phyloP scores from a whole-genome alignment of 805 yeast genomes.

The Pichia heedii region DNA sequence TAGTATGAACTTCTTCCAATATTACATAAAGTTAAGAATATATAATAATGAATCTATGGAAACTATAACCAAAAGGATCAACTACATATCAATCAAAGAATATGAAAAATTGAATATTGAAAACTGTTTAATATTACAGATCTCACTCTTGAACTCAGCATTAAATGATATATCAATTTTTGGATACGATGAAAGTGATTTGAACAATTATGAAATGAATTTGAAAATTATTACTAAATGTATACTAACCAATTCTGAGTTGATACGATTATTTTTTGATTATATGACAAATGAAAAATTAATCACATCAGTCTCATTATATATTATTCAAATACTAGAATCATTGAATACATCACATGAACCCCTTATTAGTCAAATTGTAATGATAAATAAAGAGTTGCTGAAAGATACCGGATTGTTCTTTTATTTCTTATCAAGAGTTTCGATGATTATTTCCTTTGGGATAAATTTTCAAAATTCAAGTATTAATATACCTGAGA shows the following conservation, averaged over 20 bases:
- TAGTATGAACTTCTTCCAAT: background rate
- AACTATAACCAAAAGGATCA: background rate
- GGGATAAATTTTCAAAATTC: slow-evolving; percentile 17
- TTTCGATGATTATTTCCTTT: slow-evolving; percentile 20
- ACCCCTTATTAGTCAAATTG: slow-evolving; percentile 14
- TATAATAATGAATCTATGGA: background rate
- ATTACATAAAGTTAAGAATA: background rate
- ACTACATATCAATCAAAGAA: background rate
- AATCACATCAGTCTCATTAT: slow-evolving; percentile 7
- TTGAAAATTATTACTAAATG: slow-evolving; percentile 5
- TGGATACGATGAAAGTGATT: background rate
- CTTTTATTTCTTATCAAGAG: slow-evolving; percentile 22
- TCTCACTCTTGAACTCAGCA: background rate
- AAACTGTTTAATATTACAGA: background rate
- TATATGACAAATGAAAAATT: slow-evolving; percentile 5
- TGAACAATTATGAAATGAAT: background rate
- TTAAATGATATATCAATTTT: background rate
- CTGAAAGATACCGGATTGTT: slow-evolving; percentile 24
- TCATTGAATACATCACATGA: slow-evolving; percentile 16
- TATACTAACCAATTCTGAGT: background rate
- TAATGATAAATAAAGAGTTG: slow-evolving; percentile 16
- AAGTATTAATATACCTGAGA: slow-evolving; percentile 11
- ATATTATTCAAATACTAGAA: slow-evolving; percentile 17
- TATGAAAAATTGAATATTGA: background rate
- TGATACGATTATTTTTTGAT: background rate